Evolutionary conservation across 306 rosid species (phyloP), one percentile per base, ranked within the genome.

Genomic region (Cucurbita argyrosperma): DNA sequence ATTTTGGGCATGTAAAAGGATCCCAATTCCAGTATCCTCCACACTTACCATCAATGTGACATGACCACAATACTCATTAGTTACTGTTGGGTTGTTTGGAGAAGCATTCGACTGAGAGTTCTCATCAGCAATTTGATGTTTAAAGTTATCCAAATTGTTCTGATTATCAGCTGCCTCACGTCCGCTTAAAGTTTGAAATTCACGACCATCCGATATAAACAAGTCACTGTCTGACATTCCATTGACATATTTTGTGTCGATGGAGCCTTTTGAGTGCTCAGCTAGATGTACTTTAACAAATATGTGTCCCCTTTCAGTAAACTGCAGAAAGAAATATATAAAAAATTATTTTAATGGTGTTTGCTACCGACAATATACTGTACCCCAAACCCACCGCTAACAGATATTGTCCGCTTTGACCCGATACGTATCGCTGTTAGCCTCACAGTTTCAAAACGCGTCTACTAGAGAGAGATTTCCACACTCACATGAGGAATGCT

Each of bases 11-110:
- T 77, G n/a, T 60, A 87, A 79, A n/a, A 97, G 96, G 79, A 95
- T 95, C 54, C 99, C 99, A 50, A 85, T 88, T 68, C 99, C 99
- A 16, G 97, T 95, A 83, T 95, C 99, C 85, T 95, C 99, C 67
- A 95, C 92, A 26, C 90, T 88, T 62, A 95, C 88, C 89, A 88
- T 85, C 83, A 95, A 80, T 58, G 87, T 88, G 42, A 91, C 91
- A 68, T 77, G 81, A 72, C 84, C 97, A 66, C 86, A 83, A 82
- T 72, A 75, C 82, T 84, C 91, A 40, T 75, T 55, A 5, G 75
- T 51, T 51, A 82, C 79, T 16, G 35, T 23, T 61, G 69, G 72
- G 70, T 81, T 81, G 64, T 79, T 76, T 10, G 86, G 77, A 80
- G 85, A 71, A 63, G 84, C 76, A 75, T 89, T 90, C 18, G 80